phyloP scores from a whole-genome alignment of 2,329 filamentous ascomycete species.

The Claviceps digitariae region DNA sequence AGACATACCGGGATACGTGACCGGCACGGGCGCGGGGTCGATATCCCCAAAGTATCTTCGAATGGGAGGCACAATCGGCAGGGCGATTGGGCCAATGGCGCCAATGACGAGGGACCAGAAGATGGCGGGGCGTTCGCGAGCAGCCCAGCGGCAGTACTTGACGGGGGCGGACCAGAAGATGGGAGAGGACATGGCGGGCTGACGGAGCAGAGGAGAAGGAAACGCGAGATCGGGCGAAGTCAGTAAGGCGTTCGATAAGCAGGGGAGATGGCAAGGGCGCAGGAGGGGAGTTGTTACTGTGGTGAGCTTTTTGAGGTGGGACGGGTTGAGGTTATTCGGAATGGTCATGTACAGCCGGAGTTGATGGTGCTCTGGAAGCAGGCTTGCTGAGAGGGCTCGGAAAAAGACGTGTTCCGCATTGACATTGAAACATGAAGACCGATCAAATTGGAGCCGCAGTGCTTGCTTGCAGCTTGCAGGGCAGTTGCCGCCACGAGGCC shows the following conservation, averaged over 20 bases:
- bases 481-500: not conserved
- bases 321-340: not conserved
- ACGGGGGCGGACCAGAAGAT: slow-evolving; percentile 80
- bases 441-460: not conserved
- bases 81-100: slow-evolving; percentile 52
- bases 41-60: slow-evolving; percentile 61
- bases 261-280: not conserved
- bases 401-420: slow-evolving; percentile 4
- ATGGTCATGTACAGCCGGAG: not conserved
- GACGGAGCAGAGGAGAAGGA: not conserved
- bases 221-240: not conserved
- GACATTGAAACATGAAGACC: no score
- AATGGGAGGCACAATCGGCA: slow-evolving; percentile 62
- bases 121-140: slow-evolving; percentile 77
- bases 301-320: not conserved
- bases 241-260: not conserved
- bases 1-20: slow-evolving; percentile 80
- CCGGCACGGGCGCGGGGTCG: slow-evolving; percentile 57
- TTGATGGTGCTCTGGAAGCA: not conserved
- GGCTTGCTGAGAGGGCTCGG: not conserved
- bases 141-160: slow-evolving; percentile 77
- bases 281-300: not conserved
- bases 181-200: slow-evolving; percentile 43
- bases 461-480: no score
- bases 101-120: slow-evolving; percentile 79